Evolutionary conservation across 148 eudicot genomes (phyloP).

Genomic region (Rhododendron vialii): DNA sequence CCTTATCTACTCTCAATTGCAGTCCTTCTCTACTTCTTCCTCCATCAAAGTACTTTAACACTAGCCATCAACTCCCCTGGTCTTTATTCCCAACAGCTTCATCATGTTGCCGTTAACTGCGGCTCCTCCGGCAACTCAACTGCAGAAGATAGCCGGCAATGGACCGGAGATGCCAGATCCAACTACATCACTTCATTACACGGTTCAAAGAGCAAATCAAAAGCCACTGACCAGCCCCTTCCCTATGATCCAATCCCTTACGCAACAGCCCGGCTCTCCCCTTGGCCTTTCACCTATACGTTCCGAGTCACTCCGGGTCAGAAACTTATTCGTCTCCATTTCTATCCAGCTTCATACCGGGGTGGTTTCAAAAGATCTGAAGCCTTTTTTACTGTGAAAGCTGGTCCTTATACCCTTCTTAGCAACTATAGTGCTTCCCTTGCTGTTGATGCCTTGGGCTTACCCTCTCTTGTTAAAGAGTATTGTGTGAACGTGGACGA

Average conservation of each 20-base stretch:
- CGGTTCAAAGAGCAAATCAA: slow-evolving; percentile 10
- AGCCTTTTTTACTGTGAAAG: slow-evolving; percentile 27
- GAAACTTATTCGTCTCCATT: slow-evolving; percentile 28
- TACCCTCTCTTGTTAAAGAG: slow-evolving; percentile 10
- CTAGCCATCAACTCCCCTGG: neutral
- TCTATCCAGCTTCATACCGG: slow-evolving; percentile 16
- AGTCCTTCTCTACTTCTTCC: neutral
- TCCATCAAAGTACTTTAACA: neutral
- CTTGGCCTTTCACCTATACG: slow-evolving; percentile 12
- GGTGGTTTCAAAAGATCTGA: slow-evolving; percentile 11
- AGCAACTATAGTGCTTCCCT: slow-evolving; percentile 36
- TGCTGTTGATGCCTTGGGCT: slow-evolving; percentile 9
- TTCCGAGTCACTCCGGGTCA: slow-evolving; percentile 21
- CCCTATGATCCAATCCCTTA: slow-evolving; percentile 7
- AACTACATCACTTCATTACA: neutral
- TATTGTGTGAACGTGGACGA: slow-evolving; percentile 16
- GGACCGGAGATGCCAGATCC: slow-evolving; percentile 15
- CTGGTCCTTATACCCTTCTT: slow-evolving; percentile 34
- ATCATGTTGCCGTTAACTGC: slow-evolving; percentile 15
- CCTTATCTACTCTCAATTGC: neutral
- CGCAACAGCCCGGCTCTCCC: slow-evolving; percentile 13
- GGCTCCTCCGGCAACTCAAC: slow-evolving; percentile 16
- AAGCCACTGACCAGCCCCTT: neutral
- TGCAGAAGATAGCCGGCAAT: slow-evolving; percentile 13
- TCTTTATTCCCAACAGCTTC: neutral